Evolutionary conservation across 306 rosid genomes (phyloP), one percentile per base, ranked within the genome.

Genomic region (Pterocarpus santalinus): DNA sequence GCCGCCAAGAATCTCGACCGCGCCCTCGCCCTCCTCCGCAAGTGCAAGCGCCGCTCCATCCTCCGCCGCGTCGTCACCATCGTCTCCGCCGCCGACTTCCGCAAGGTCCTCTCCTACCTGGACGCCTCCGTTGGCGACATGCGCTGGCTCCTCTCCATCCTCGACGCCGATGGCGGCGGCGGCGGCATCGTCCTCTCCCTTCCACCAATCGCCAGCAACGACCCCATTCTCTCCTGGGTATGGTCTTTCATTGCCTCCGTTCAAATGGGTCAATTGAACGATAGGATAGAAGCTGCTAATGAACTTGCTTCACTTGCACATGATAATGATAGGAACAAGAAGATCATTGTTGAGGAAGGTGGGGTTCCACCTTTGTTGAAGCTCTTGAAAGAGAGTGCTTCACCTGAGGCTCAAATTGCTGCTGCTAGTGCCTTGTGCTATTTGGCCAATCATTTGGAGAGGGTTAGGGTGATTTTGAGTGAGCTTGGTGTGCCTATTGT

Each of bases 131-230:
- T 85, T 1, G 97, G 97, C 2, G 97, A 92, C 85, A 85, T 92
- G 93, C 86, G 41, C 61, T 92, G 97, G 97, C 88, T 92, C 14
- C 83, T 92, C 1, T 80, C 81, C 36, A 67, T 92, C 51, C 65
- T 90, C 44, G 94, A 92, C 73, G 61, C 81, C 14, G 91, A 82
- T 52, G 64, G 34, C 12, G 69, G 74, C 15, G 78, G 79, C 4
- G 88, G 84, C 9, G 87, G 88, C 8, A 86, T 91, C 17, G 90
- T 79, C 2, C 68, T 89, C 1, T 82, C 95, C 0, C 92, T 92
- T 0, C 89, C 97, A 4, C 95, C 95, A 9, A 89, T 92, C 69
- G 93, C 97, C 1, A 92, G 95, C 80, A 92, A 90, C 80, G 97
- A 90, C 65, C 97, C 97, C 9, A 92, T 89, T 53, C 65, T 92